Base-by-base conservation (phyloP, 139 green algal species). In the Choricystis sp. region DNA sequence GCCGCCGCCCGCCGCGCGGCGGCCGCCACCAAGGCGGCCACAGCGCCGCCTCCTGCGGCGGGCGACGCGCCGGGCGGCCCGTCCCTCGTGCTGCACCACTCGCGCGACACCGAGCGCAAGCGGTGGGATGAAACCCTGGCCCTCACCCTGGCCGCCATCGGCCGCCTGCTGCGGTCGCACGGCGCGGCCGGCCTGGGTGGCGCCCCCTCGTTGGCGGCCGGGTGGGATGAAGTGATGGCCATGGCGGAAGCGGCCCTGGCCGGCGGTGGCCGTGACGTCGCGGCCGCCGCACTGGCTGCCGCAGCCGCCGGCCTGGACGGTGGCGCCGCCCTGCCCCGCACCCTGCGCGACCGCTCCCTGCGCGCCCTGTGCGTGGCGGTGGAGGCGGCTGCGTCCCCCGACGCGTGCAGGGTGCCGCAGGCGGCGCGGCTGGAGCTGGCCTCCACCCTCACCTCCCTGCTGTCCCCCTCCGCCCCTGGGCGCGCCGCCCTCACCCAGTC, bases 81-180 rank as follows among this genome's bases (percentile, higher is more conserved):
- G 16, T 16, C 40, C 0, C 28, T 96, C 83, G 73, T 96, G 65
- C 71, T 96, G 77, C 89, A 96, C 73, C 88, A 96, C 80, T 91
- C 81, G 62, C 82, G 88, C 67, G 96, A 96, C 78, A 89, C 81
- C 31, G 86, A 87, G 73, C 84, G 94, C 69, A 96, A 96, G 79
- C 88, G 92, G 76, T 96, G 89, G 89, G 90, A 94, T 31, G 89
- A 95, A 69, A 96, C 88, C 20, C 81, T 96, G 30, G 86, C 94
- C 56, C 72, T 96, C 28, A 76, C 77, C 3, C 71, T 96, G 26
- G 76, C 61, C 21, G 89, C 89, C 26, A 76, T 91, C 31, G 70
- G 67, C 57, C 87, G 90, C 65, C 77, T 96, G 66, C 73, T 96
- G 57, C 77, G 80, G 2, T 66, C 70, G 19, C 81, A 92, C 77